These are phyloP conservation scores for Pythium folliculosum DNA, from an alignment of 352 stramenopile genomes.

Conservation along the genomic window DNA sequence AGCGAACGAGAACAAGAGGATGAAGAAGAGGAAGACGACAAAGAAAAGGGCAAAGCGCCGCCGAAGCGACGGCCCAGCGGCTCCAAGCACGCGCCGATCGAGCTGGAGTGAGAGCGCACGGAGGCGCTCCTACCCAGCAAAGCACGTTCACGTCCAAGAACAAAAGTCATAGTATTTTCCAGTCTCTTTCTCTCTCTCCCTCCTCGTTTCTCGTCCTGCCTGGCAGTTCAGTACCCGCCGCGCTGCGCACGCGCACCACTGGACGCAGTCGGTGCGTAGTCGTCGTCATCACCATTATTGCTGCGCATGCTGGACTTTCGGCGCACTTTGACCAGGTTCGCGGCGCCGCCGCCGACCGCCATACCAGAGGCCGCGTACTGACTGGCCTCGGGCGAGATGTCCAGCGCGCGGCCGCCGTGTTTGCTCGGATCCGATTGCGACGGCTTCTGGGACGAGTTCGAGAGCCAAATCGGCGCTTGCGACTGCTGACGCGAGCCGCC, in stretches of 20 bases:
- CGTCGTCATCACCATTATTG: conserved; percentile 52
- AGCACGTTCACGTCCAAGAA: no score
- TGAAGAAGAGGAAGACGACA: no score
- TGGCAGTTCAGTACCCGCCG: conserved; percentile 6
- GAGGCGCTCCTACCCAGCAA: no score
- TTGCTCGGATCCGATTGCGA: conserved; percentile 3
- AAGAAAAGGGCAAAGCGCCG: neutral
- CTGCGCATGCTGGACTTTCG: conserved; percentile 54
- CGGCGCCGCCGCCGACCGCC: conserved; percentile 51
- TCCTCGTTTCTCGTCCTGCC: neutral
- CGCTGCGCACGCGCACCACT: conserved; percentile 1
- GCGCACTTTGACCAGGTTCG: conserved; percentile 68
- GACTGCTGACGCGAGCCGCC: neutral
- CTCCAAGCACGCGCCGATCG: conserved; percentile 12
- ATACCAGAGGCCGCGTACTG: conserved; percentile 15
- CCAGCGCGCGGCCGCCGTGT: neutral
- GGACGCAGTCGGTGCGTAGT: conserved; percentile 1
- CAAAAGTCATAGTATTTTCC: no score
- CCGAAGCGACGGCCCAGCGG: conserved; percentile 5
- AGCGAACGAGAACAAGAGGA: neutral
- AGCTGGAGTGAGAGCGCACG: conserved; percentile 11
- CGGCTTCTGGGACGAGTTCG: conserved; percentile 26
- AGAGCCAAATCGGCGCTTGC: conserved; percentile 63
- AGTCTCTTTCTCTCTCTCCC: neutral
- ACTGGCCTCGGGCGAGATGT: conserved; percentile 2